Percentiles rank a stretch among this genome's conserved stretches.
Evolutionary conservation across 495 filamentous ascomycete species (phyloP).

Genomic region (Elasticomyces elasticus): DNA sequence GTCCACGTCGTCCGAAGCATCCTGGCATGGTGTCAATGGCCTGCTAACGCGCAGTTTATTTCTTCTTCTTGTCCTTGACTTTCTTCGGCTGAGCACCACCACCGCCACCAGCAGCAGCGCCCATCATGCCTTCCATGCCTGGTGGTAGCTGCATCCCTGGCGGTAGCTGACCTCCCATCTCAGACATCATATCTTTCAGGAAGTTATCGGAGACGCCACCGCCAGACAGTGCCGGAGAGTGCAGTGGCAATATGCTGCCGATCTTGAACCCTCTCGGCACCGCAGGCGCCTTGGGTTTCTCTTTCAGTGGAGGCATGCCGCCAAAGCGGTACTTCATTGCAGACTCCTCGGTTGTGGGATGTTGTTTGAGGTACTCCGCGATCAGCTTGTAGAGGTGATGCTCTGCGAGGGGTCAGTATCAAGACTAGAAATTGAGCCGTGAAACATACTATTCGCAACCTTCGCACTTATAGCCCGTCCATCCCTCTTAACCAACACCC

Average conservation of each 20-base stretch:
- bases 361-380: conserved; percentile 56
- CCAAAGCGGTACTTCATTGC: conserved; percentile 57
- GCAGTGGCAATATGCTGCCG: conserved; percentile 67
- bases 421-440: neutral
- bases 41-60: neutral
- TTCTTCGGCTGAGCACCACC: conserved; percentile 10
- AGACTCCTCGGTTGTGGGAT: conserved; percentile 65
- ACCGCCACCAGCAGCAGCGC: neutral
- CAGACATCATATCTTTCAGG: conserved; percentile 93
- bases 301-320: conserved; percentile 51
- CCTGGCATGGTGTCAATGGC: neutral
- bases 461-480: conserved; percentile 38
- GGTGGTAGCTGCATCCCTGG: conserved; percentile 39
- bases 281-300: conserved; percentile 56
- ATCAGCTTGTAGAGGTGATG: conserved; percentile 77
- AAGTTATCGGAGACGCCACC: conserved; percentile 94
- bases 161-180: conserved; percentile 57
- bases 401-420: conserved; percentile 39
- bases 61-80: conserved; percentile 14
- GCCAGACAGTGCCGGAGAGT: conserved; percentile 78
- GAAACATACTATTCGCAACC: conserved; percentile 65
- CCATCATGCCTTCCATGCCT: conserved; percentile 36
- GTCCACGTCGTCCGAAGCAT: no score
- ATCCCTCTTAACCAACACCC: conserved; percentile 57
- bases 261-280: conserved; percentile 92